A percentile compares a stretch with the other conserved stretches of the same genome.
Evolutionary conservation across 1,284 basidiomycete genomes (phyloP).

Genomic region (Malassezia furfur): DNA sequence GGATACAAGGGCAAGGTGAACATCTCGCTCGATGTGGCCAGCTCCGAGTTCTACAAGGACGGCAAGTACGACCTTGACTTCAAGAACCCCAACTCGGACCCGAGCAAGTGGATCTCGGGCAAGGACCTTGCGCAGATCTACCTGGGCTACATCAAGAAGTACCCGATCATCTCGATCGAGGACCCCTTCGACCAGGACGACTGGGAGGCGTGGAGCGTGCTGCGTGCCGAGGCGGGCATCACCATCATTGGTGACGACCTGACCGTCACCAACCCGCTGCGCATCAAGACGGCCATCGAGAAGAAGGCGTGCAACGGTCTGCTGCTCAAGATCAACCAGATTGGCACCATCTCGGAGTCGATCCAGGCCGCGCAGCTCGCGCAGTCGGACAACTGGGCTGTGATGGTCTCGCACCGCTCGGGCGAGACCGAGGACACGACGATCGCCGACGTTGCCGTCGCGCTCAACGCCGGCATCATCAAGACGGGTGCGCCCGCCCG

Average conservation of each 20-base stretch:
- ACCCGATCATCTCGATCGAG: slow-evolving; percentile 66
- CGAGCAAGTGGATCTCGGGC: slow-evolving; percentile 85
- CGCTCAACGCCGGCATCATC: slow-evolving; percentile 86
- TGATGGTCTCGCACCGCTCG: slow-evolving; percentile 98
- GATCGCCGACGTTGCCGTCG: slow-evolving; percentile 93
- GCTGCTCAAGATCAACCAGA: slow-evolving; percentile 87
- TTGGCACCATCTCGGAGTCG: slow-evolving; percentile 97
- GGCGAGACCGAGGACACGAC: slow-evolving; percentile 63
- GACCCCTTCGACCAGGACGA: slow-evolving; percentile 99
- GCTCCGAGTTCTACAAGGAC: slow-evolving; percentile 99
- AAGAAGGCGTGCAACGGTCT: slow-evolving; percentile 99
- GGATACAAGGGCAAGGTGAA: slow-evolving; percentile 98
- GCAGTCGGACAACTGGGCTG: slow-evolving; percentile 93
- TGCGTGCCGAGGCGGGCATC: slow-evolving; percentile 54
- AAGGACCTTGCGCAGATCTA: slow-evolving; percentile 88
- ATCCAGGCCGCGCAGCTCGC: slow-evolving; percentile 93
- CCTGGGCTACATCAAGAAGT: slow-evolving; percentile 53
- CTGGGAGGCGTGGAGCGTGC: slow-evolving; percentile 95
- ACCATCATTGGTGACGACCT: slow-evolving; percentile 95
- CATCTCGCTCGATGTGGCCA: slow-evolving; percentile 97
- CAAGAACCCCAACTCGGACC: slow-evolving; percentile 99
- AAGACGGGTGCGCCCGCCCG: slow-evolving; percentile 95
- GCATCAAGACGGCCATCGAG: slow-evolving; percentile 98
- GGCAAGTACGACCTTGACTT: slow-evolving; percentile 99
- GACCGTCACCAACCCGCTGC: slow-evolving; percentile 93